phyloP scores from a whole-genome alignment of 2,329 filamentous ascomycete genomes.

The Chaetomiaceae sp. region DNA sequence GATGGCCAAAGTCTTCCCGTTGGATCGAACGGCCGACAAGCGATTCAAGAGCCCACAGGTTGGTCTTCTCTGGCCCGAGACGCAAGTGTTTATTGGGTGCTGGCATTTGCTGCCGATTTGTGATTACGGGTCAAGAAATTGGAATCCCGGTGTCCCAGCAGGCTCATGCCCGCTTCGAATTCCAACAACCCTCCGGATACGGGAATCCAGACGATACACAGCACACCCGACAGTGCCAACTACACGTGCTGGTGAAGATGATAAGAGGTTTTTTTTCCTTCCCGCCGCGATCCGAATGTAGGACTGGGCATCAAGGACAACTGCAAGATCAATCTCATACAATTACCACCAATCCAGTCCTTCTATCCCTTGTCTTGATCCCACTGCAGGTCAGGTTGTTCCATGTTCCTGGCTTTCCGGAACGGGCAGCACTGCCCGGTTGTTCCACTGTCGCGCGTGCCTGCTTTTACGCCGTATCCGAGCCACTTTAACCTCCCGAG shows the following conservation, averaged over 20 bases:
- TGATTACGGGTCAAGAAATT: constrained; percentile 1
- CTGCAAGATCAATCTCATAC: no score
- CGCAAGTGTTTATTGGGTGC: constrained; percentile 10
- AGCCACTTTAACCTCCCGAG: constrained; percentile 3
- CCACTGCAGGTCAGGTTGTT: neutral
- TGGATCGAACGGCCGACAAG: constrained; percentile 6
- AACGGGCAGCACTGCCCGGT: neutral
- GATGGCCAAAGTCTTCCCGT: constrained; percentile 6
- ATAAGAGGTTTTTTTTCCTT: no score
- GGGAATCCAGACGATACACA: no score
- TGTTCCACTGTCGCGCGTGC: constrained; percentile 2
- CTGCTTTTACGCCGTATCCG: constrained; percentile 15
- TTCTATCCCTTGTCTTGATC: neutral
- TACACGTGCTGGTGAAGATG: no score
- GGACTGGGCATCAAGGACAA: no score
- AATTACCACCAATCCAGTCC: no score
- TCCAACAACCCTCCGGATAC: constrained; percentile 1
- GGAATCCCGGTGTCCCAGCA: neutral
- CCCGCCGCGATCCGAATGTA: no score
- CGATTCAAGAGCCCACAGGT: constrained; percentile 3
- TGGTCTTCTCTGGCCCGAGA: neutral
- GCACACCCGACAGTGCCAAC: no score
- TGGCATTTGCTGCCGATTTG: neutral
- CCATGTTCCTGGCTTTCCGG: neutral
- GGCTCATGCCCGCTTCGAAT: neutral